Base-by-base conservation (phyloP, 225 moss, liverwort and hornwort genomes). In the Straminergon stramineum region DNA sequence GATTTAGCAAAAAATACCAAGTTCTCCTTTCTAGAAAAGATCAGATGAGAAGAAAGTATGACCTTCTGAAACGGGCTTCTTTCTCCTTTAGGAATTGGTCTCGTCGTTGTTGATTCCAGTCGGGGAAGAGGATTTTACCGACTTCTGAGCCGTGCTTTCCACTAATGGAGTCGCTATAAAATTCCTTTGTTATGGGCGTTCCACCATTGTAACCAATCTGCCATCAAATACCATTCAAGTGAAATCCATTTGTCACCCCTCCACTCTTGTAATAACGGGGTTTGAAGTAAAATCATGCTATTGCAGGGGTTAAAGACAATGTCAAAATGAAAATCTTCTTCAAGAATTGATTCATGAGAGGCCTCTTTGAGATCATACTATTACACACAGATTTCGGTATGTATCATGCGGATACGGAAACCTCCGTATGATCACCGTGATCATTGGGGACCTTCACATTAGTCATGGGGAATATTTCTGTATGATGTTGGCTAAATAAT, bases 31-130 rank as follows among this genome's bases (percentile, higher is more conserved):
- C n/a, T 70, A 53, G 53, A 55, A 89, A 15, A 45, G 16, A 41
- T 31, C 37, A 57, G 37, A 74, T 30, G 51, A 67, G 63, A 69
- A 43, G 75, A 88, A 60, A 90, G 26, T 11, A 21, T 81, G 86
- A 97, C 96, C 93, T 94, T 86, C 96, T 94, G 87, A 98, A 98
- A 37, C 37, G 85, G 69, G 88, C 91, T 93, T 97, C 97, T 92
- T 98, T 98, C 4, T 94, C 93, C 57, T 94, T 91, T 19, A 96
- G n/a, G 85, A 95, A 98, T 82, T 96, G 93, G 15, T 91, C 92
- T 90, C 87, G 93, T 83, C 88, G 91, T 6, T 87, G 87, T 83
- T 92, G 83, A 82, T 96, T 95, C 95, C 96, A 98, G 8, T 95
- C 93, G 31, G 96, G 96, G 57, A 98, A 96, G n/a, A 98, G 95